Base-by-base conservation (phyloP, 305 asterid species). In the Fraxinus albicans region DNA sequence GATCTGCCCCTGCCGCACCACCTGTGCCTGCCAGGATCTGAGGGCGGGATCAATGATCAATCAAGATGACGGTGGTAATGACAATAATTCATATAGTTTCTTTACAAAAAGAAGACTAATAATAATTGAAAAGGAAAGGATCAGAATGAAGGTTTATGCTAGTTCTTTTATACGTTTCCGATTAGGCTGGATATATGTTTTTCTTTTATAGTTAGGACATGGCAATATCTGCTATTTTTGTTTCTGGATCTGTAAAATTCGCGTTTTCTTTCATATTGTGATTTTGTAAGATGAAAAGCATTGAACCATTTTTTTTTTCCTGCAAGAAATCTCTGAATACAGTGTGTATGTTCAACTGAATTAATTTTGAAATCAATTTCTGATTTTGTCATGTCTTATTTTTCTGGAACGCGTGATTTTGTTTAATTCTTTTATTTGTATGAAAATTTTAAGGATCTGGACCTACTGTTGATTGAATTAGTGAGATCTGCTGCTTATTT, bases 1-100 rank as follows among this genome's bases (percentile, higher is more conserved):
- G 89, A n/a, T 85, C 89, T 12, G 82, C 91, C 73, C 81, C 94
- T 12, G 73, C 83, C 10, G 86, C 86, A 81, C 79, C 95, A 27
- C 79, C 91, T 4, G 89, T 88, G 50, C 86, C 89, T 29, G 84
- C 90, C 55, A 89, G 97, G 91, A 92, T 83, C 74, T 94, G 94
- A 95, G 31, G 38, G 6, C n/a, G 38, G 21, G 76, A 25, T 35
- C 47, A 1, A 36, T 53, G 77, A 42, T 65, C 67, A 53, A 23
- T 27, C 58, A 29, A 77, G 81, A 79, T 47, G 78, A 79, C 40
- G 78, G 36, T 27, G 73, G 73, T 25, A 60, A 34, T 72, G 63
- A 67, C 5, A 63, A 55, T 69, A 67, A 47, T 70, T 55, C 21
- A 13, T 36, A 81, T 79, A 4, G 76, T 58, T 67, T 74, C 19